phyloP scores from a whole-genome alignment of 2,329 filamentous ascomycete species.

The Trichocomaceae sp. region DNA sequence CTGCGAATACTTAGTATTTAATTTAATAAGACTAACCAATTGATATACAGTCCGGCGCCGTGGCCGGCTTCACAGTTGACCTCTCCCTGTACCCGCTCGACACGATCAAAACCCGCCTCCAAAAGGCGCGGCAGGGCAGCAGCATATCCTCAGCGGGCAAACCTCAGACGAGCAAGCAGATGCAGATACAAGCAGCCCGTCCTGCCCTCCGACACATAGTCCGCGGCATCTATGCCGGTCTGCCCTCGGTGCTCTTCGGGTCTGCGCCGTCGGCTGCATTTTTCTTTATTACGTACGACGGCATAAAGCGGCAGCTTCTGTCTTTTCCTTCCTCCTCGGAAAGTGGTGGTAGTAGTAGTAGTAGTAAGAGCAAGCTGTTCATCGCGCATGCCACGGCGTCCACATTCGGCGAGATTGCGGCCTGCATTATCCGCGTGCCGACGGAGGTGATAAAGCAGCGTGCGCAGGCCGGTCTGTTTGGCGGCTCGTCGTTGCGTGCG shows the following conservation, averaged over 20 bases:
- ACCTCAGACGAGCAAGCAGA: constrained; percentile 42
- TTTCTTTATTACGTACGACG: constrained; percentile 95
- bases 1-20: no score
- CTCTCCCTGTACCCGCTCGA: constrained; percentile 95
- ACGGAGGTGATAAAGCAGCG: constrained; percentile 97
- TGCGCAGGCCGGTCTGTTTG: constrained; percentile 79
- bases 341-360: not conserved
- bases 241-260: constrained; percentile 82
- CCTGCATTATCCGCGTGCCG: constrained; percentile 85
- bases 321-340: not conserved
- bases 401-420: constrained; percentile 79
- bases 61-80: constrained; percentile 94
- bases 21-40: not conserved
- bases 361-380: constrained; percentile 28
- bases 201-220: constrained; percentile 72
- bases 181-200: constrained; percentile 48
- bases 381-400: constrained; percentile 76
- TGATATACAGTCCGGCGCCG: constrained; percentile 62
- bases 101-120: constrained; percentile 95
- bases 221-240: constrained; percentile 83
- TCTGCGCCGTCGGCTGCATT: constrained; percentile 90
- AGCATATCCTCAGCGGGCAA: constrained; percentile 40
- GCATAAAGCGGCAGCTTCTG: constrained; percentile 54
- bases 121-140: constrained; percentile 47
- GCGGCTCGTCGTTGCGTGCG: constrained; percentile 60